Conservation (phyloP, 805 yeast genomes). For the Myxozyma lipomycoides region DNA sequence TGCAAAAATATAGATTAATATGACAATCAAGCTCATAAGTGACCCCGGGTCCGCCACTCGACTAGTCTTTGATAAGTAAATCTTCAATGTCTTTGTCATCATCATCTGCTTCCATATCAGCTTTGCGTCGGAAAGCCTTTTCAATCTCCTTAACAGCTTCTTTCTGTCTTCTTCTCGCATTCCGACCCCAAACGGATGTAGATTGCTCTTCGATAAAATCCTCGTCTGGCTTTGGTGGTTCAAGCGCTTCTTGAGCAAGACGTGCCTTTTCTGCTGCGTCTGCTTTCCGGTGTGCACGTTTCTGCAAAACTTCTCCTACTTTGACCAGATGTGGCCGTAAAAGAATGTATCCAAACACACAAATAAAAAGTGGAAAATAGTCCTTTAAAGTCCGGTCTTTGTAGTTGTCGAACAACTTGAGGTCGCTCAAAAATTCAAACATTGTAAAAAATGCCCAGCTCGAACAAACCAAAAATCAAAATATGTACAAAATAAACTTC, state of each 20-base stretch:
- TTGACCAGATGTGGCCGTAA: conserved; percentile 28
- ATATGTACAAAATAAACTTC: too few relatives aligned
- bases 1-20: too few relatives aligned
- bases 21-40: background rate
- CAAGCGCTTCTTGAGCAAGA: conserved; percentile 17
- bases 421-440: conserved; percentile 9
- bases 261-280: conserved; percentile 9
- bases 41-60: too few relatives aligned
- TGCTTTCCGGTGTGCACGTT: conserved; percentile 20
- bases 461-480: too few relatives aligned
- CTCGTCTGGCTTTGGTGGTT: conserved; percentile 20
- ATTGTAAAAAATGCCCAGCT: conserved; percentile 4
- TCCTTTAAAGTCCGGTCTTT: conserved; percentile 18
- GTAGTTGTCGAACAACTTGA: conserved; percentile 3
- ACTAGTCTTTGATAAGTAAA: background rate
- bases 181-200: conserved; percentile 27
- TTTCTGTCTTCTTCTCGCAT: conserved; percentile 30
- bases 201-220: conserved; percentile 13
- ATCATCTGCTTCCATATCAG: conserved; percentile 27
- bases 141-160: conserved; percentile 27
- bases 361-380: conserved; percentile 21
- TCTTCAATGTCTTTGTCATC: conserved; percentile 29
- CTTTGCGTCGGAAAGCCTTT: conserved; percentile 22
- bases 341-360: conserved; percentile 28
- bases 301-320: conserved; percentile 23